A percentile compares a stretch with the other conserved stretches of the same genome.
Evolutionary conservation across 371 early-diverging fungal genomes (phyloP).

Genomic region (Zychaea mexicana): DNA sequence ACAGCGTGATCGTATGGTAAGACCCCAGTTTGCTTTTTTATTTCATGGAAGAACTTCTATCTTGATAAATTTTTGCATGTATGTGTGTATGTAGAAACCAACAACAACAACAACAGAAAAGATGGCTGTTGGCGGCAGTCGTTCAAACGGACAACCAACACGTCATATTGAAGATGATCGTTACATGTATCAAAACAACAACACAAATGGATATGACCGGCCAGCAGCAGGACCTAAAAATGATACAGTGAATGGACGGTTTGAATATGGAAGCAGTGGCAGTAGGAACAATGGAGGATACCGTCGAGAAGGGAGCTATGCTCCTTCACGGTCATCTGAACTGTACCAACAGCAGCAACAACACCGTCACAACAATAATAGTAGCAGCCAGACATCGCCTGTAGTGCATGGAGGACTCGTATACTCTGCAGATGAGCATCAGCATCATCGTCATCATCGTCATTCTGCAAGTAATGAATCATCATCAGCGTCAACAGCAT

Average conservation of each 20-base stretch:
- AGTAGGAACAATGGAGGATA: not conserved
- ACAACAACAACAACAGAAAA: not conserved
- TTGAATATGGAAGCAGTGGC: not conserved
- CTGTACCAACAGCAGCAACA: not conserved
- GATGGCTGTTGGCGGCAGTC: not conserved
- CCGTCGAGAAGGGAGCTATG: not conserved
- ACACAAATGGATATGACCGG: not conserved
- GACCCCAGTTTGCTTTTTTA: no score
- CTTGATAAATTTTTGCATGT: not conserved
- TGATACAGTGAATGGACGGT: not conserved
- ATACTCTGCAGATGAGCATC: not conserved
- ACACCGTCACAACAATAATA: not conserved
- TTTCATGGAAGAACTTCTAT: not conserved
- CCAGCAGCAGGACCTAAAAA: not conserved
- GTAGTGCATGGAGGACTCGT: not conserved
- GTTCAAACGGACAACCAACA: not conserved
- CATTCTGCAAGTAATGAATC: not conserved
- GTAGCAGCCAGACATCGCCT: not conserved
- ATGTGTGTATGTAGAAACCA: not conserved
- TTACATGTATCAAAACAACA: not conserved
- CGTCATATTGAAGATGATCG: not conserved
- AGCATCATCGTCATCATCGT: not conserved
- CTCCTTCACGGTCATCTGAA: not conserved
- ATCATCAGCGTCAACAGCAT: no score
- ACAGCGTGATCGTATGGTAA: conserved; percentile 12